These are phyloP conservation scores for Arthroderma sp. DNA, from an alignment of 2,329 filamentous ascomycete species.

Conservation along the genomic window DNA sequence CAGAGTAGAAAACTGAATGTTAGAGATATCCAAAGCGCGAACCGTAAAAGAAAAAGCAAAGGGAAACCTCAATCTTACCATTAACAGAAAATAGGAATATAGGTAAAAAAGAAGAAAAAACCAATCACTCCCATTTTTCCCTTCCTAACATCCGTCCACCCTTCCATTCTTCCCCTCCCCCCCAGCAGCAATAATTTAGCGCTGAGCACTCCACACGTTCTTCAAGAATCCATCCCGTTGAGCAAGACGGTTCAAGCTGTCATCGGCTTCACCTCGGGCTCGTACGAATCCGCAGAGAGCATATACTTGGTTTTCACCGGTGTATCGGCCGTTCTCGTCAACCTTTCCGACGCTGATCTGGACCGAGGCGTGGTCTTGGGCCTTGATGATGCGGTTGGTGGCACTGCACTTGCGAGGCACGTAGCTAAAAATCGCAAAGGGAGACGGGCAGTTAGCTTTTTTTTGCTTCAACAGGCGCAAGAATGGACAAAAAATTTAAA, in stretches of 20 bases:
- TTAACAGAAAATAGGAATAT: neutral
- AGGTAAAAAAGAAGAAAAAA: conserved; percentile 1
- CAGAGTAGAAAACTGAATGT: neutral
- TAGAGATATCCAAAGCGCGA: neutral
- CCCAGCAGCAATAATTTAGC: conserved; percentile 21
- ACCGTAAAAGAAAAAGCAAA: neutral
- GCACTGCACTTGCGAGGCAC: conserved; percentile 98
- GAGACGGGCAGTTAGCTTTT: neutral
- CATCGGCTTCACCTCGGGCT: conserved; percentile 95
- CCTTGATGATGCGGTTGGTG: conserved; percentile 99
- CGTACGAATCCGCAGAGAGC: conserved; percentile 96
- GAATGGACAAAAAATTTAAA: neutral
- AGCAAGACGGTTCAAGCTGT: conserved; percentile 85
- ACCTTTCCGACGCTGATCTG: conserved; percentile 97
- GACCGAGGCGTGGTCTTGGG: conserved; percentile 98
- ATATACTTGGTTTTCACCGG: conserved; percentile 94
- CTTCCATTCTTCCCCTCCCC: conserved; percentile 9
- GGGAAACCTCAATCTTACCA: neutral
- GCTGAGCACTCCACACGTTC: conserved; percentile 79
- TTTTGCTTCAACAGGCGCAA: neutral
- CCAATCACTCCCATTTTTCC: neutral
- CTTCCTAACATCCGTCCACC: conserved; percentile 11
- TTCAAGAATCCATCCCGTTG: conserved; percentile 96
- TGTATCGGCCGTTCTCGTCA: conserved; percentile 95
- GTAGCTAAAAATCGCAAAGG: conserved; percentile 48